A percentile compares a stretch with the other conserved stretches of the same genome.
phyloP scores from a whole-genome alignment of 495 filamentous ascomycete genomes.

The Aspergillus taichungensis region DNA sequence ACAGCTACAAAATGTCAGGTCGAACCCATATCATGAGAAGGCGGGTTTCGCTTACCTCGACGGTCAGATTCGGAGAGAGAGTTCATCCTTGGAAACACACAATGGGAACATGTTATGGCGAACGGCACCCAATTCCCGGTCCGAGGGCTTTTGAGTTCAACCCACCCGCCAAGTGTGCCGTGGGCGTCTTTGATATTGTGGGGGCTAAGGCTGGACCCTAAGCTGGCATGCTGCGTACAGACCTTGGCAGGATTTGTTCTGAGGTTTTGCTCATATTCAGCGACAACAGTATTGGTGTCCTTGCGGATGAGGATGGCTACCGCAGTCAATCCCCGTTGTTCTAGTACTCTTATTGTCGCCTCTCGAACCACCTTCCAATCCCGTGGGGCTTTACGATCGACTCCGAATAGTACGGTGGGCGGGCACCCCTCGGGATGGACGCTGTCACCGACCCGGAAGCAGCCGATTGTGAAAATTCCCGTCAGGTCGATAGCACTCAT shows the following conservation, averaged over 20 bases:
- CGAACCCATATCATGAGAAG: neutral
- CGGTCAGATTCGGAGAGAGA: neutral
- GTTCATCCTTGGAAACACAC: neutral
- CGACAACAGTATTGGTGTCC: too few relatives aligned
- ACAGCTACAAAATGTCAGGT: neutral
- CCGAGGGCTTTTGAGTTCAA: neutral
- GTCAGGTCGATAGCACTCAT: neutral
- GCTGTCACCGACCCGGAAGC: neutral
- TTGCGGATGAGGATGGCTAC: constrained; percentile 4
- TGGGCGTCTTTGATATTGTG: neutral
- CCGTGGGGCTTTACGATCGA: neutral
- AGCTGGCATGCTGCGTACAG: neutral
- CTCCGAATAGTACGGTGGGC: neutral
- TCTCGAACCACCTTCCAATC: constrained; percentile 2
- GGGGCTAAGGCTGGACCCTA: neutral
- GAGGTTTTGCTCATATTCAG: too few relatives aligned
- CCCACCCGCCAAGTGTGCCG: constrained; percentile 1
- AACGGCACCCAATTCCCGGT: neutral
- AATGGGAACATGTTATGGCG: constrained; percentile 1
- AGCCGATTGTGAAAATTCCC: neutral
- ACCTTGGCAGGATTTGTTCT: neutral
- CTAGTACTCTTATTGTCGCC: neutral
- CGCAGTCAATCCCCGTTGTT: neutral
- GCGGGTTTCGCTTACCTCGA: neutral
- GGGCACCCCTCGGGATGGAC: neutral